phyloP scores from a whole-genome alignment of 2,329 filamentous ascomycete species.

The Monosporascus ibericus region DNA sequence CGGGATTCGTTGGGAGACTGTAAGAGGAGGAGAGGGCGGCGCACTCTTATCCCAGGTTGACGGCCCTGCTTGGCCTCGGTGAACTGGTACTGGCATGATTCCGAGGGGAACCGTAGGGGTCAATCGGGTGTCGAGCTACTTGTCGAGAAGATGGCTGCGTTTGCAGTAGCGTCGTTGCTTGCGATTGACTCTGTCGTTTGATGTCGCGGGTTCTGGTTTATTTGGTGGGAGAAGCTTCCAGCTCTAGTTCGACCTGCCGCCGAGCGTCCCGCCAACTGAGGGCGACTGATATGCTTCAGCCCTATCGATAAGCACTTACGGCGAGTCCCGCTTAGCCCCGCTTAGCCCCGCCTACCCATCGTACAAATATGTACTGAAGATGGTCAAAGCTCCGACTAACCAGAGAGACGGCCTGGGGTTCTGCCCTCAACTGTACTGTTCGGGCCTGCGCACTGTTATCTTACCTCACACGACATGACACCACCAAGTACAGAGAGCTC shows the following conservation, averaged over 20 bases:
- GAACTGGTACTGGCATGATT: constrained; percentile 4
- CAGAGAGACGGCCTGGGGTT: too few relatives aligned
- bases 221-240: background rate
- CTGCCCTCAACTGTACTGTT: too few relatives aligned
- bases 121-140: background rate
- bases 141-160: background rate
- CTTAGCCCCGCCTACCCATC: too few relatives aligned
- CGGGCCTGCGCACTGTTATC: too few relatives aligned
- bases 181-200: background rate
- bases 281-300: too few relatives aligned
- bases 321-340: too few relatives aligned
- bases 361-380: too few relatives aligned
- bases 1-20: constrained; percentile 1
- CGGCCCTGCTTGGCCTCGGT: constrained; percentile 26
- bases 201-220: background rate
- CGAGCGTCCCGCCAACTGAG: too few relatives aligned
- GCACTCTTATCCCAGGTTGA: constrained; percentile 65
- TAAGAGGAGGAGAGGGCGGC: constrained; percentile 14
- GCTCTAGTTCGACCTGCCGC: background rate
- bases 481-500: too few relatives aligned
- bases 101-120: background rate
- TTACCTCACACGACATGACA: too few relatives aligned
- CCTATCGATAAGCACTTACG: too few relatives aligned
- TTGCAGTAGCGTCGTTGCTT: background rate
- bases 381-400: too few relatives aligned